Percentiles rank a stretch among this genome's conserved stretches.
These are phyloP conservation scores for Verticillium alfalfae DNA, from an alignment of 2,329 filamentous ascomycete species.

Conservation along the genomic window DNA sequence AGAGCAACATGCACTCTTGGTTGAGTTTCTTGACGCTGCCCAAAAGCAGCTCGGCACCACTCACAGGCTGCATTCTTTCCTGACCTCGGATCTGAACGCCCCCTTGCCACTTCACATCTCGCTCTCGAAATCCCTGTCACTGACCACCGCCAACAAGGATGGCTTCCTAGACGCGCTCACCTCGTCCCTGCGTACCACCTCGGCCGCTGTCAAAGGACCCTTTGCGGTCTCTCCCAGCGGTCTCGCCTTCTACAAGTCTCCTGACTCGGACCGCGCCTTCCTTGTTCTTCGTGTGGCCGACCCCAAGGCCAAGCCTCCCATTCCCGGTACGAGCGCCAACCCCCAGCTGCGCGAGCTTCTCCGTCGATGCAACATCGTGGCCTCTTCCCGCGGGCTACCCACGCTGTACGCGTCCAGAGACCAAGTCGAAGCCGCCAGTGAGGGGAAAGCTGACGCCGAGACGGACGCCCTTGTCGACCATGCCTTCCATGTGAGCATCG, in stretches of 20 bases:
- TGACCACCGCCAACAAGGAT: conserved; percentile 68
- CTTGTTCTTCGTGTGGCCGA: conserved; percentile 64
- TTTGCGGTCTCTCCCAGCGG: conserved; percentile 33
- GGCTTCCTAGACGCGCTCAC: conserved; percentile 56
- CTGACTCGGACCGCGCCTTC: conserved; percentile 69
- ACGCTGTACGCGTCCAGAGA: conserved; percentile 52
- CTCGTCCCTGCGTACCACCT: conserved; percentile 24
- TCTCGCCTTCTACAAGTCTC: conserved; percentile 46
- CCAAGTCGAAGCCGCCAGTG: not conserved
- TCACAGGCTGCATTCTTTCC: conserved; percentile 56
- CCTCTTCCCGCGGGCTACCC: conserved; percentile 58
- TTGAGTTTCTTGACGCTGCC: conserved; percentile 31
- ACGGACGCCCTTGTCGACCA: conserved; percentile 20
- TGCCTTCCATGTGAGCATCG: conserved; percentile 84
- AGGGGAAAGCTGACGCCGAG: conserved; percentile 13
- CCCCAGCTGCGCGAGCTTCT: conserved; percentile 60
- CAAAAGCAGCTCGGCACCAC: conserved; percentile 21
- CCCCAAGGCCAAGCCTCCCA: not conserved
- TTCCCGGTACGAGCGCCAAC: conserved; percentile 27
- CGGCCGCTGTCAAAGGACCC: not conserved
- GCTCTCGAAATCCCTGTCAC: conserved; percentile 73
- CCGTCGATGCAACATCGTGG: conserved; percentile 58
- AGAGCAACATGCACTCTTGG: conserved; percentile 41
- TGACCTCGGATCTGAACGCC: conserved; percentile 72
- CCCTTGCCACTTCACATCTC: conserved; percentile 85